Evolutionary conservation across 129 eudicot species (phyloP), one percentile per base, ranked within the genome.

Genomic region (Flaveria sonorensis): DNA sequence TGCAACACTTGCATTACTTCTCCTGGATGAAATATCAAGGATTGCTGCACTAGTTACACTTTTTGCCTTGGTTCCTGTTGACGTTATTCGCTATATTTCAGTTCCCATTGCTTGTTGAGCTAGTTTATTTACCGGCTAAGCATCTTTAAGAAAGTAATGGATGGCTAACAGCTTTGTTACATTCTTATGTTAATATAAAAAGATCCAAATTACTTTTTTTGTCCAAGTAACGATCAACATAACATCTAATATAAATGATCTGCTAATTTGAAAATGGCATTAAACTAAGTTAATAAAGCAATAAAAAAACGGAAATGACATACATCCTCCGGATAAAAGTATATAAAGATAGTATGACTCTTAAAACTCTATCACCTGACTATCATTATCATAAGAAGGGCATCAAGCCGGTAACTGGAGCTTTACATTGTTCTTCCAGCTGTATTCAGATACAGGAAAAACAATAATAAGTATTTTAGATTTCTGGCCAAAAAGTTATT

Each of bases 371-470:
- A 74, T 67, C 80, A 68, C 71, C 80, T 74, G 76, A 57, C 71
- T 66, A 80, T 50, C 84, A 55, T 53, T 60, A 81, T 81, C 84
- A 81, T 74, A 67, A 79, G 19, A 61, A 36, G 21, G 57, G 23
- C 65, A 82, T 93, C 85, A 93, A 79, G 98, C 98, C 59, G 98
- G 98, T 78, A 94, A 57, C 52, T 94, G 90, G 70, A 94, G 98
- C 79, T 89, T 94, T 80, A 76, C 89, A 52, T 94, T 87, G 77
- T 94, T 94, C 89, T 94, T 94, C 98, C 98, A 94, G 87, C 98
- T 94, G 96, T 70, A 75, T 51, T 78, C 19, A 26, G 52, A 73
- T 6, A 73, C 47, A 24, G 74, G 43, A 57, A 46, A 5, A 66
- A 46, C 15, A 42, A 30, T 30, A 30, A 30, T 30, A 30, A 56